Conservation (phyloP, 2,329 filamentous ascomycete genomes). For the Penicillium psychrosexuale region DNA sequence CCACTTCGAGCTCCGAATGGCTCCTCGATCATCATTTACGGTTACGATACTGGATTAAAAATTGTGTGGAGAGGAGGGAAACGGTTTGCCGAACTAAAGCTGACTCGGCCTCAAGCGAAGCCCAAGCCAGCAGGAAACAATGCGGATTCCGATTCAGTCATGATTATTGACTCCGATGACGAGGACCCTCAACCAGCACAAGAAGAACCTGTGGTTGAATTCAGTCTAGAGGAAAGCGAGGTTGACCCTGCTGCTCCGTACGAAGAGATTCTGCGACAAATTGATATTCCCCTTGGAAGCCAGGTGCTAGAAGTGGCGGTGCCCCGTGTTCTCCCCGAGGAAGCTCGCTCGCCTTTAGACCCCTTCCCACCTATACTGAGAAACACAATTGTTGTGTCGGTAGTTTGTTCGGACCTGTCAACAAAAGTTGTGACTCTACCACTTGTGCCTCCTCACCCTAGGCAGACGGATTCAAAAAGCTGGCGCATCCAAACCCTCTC, state of each 20-base stretch:
- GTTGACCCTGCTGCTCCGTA: conserved; percentile 57
- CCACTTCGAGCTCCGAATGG: conserved; percentile 59
- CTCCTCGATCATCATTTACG: conserved; percentile 60
- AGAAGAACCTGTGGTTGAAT: conserved; percentile 36
- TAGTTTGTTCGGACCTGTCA: conserved; percentile 57
- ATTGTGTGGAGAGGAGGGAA: conserved; percentile 61
- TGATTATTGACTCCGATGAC: conserved; percentile 57
- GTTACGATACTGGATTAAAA: conserved; percentile 56
- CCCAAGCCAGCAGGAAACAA: conserved; percentile 25
- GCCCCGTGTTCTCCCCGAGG: conserved; percentile 45
- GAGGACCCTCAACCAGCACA: conserved; percentile 34
- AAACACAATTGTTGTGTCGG: conserved; percentile 52
- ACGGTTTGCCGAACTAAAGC: conserved; percentile 40
- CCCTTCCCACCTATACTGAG: conserved; percentile 49
- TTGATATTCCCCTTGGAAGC: conserved; percentile 55
- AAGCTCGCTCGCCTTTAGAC: conserved; percentile 39
- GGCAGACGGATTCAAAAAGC: conserved; percentile 33
- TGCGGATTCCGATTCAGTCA: conserved; percentile 43
- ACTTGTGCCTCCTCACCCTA: conserved; percentile 50
- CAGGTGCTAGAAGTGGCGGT: conserved; percentile 53
- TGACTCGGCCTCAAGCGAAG: conserved; percentile 23
- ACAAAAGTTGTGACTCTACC: conserved; percentile 55
- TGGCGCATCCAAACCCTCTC: conserved; percentile 49
- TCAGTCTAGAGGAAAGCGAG: conserved; percentile 55
- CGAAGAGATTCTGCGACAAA: conserved; percentile 51